Evolutionary conservation across 768 basidiomycete species (phyloP).

Genomic region (Gautieria morchelliformis): DNA sequence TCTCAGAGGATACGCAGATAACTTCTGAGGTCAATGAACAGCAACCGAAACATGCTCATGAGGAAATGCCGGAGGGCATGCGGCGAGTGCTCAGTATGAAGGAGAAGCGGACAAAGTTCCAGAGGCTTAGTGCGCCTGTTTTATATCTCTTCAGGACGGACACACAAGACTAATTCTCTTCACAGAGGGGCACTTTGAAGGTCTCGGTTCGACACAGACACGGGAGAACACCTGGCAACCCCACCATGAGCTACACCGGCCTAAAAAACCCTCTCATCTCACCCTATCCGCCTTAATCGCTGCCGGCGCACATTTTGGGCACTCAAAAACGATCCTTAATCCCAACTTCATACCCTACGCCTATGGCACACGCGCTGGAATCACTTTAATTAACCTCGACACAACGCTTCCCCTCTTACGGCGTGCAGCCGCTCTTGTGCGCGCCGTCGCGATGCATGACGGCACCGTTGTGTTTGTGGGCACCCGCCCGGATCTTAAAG

Average conservation of each 20-base stretch:
- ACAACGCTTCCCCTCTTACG: slow-evolving; percentile 86
- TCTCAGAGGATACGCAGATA: background rate
- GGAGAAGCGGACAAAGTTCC: slow-evolving; percentile 43
- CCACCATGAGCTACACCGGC: slow-evolving; percentile 57
- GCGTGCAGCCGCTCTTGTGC: slow-evolving; percentile 80
- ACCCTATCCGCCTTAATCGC: slow-evolving; percentile 88
- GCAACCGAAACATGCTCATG: background rate
- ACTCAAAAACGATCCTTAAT: slow-evolving; percentile 74
- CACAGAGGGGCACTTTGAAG: slow-evolving; percentile 50
- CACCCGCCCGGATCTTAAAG: slow-evolving; percentile 69
- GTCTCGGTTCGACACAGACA: slow-evolving; percentile 72
- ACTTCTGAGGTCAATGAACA: background rate
- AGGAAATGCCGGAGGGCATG: slow-evolving; percentile 5
- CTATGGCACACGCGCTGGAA: slow-evolving; percentile 81
- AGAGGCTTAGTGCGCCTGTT: slow-evolving; percentile 39
- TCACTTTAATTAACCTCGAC: slow-evolving; percentile 92
- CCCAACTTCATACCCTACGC: slow-evolving; percentile 87
- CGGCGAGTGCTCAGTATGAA: slow-evolving; percentile 16
- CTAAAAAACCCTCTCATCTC: slow-evolving; percentile 46
- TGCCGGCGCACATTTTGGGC: slow-evolving; percentile 89
- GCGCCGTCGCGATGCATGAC: slow-evolving; percentile 68
- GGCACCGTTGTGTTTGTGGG: slow-evolving; percentile 89
- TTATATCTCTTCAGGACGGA: slow-evolving; percentile 14
- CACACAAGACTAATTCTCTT: slow-evolving; percentile 4
- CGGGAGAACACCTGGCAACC: slow-evolving; percentile 63